Evolutionary conservation across 2,329 filamentous ascomycete genomes (phyloP), one percentile per base, ranked within the genome.

Genomic region (Talaromyces sp.): DNA sequence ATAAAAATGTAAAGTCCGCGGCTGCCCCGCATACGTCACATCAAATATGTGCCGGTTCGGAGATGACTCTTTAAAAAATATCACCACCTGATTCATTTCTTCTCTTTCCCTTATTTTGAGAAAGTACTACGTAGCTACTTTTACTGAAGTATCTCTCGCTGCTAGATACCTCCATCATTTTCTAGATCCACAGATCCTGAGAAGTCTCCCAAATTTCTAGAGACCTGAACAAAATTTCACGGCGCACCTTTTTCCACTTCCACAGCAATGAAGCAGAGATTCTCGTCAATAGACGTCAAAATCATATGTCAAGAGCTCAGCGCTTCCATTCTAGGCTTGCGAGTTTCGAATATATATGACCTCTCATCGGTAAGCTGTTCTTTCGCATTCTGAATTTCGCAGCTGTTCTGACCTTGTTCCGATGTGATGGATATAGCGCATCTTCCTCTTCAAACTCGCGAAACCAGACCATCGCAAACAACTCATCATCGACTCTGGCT

Each of bases 251-350:
- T 36, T 19, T 43, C 43, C 56, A 47, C 15, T 34, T 31, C 56
- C 15, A 27, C 38, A 51, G 77, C 70, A 64, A 86, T 86, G 84
- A 86, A 86, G 77, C 84, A 86, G 72, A 80, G 84, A 70, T 86
- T 85, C 72, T 86, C 84, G 34, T 86, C 84, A 54, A 75, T 86
- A 58, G 84, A 86, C 71, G 83, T 86, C 66, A 74, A 96, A 92
- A 92, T 96, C 79, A 96, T 98, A 75, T 91, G 93, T 65, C 92
- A 96, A 77, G 95, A 99, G 85, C 90, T 99, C 68, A 89, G 92
- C 67, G 83, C 86, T 68, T 86, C 85, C 69, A 85, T 99, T 63
- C 87, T 90, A 66, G 87, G 88, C 66, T 84, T 98, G 68, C 91
- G 95, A 69, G 86, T 98, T 60, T 88, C 91, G 68, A 99, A 99